phyloP scores from a whole-genome alignment of 108 stramenopile species.

The Mediolabrus comicus region DNA sequence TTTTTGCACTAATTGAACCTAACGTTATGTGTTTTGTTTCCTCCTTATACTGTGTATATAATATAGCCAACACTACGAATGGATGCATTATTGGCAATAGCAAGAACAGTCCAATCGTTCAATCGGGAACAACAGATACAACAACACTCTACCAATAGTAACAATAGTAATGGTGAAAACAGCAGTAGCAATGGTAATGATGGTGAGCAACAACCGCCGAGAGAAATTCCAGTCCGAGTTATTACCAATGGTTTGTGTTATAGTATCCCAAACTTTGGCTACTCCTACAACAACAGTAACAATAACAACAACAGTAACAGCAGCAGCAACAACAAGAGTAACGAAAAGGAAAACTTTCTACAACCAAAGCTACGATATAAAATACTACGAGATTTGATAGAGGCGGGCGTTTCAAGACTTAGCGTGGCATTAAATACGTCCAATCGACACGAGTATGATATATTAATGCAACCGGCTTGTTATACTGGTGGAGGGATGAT shows the following conservation, averaged over 20 bases:
- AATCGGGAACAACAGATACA: neutral
- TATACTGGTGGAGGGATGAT: constrained; percentile 4
- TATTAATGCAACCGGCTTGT: constrained; percentile 30
- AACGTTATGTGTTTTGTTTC: no score
- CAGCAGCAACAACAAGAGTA: neutral
- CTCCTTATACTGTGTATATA: neutral
- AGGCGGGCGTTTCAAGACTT: constrained; percentile 17
- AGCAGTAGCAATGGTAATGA: no score
- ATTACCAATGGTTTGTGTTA: constrained; percentile 43
- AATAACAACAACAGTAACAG: neutral
- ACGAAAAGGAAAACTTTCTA: neutral
- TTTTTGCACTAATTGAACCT: no score
- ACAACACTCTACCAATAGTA: neutral
- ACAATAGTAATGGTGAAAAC: no score
- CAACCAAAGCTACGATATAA: constrained; percentile 13
- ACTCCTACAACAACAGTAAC: constrained; percentile 21
- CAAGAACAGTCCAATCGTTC: constrained; percentile 11
- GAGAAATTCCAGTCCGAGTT: constrained; percentile 9
- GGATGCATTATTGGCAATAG: constrained; percentile 47
- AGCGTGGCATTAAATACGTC: constrained; percentile 32
- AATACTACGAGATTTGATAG: constrained; percentile 32
- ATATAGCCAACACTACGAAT: constrained; percentile 62
- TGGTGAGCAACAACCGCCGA: neutral
- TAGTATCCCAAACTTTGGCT: constrained; percentile 30
- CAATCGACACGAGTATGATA: constrained; percentile 41